Evolutionary conservation across 2,329 filamentous ascomycete species (phyloP), one percentile per base, ranked within the genome.

Genomic region (Escovopsis sp.): DNA sequence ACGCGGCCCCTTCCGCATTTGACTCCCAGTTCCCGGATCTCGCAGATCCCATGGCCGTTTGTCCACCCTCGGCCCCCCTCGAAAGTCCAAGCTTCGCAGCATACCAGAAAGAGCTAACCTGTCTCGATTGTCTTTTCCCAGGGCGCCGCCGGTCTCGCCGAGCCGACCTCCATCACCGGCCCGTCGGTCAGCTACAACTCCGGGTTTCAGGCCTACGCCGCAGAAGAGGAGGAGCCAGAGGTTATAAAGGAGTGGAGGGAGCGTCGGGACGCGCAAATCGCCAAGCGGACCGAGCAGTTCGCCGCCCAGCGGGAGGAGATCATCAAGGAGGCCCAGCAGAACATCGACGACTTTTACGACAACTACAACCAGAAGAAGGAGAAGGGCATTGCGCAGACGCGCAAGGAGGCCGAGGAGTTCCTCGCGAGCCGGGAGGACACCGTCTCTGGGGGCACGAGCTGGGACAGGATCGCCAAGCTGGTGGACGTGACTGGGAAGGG

Each of bases 281-380:
- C 81, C 53, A 87, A 88, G 63, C 85, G 89, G 55, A 81, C 85
- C 50, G 80, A 94, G 62, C 77, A 89, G 51, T 89, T 89, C 43
- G 77, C 79, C 36, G 72, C 77, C 50, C 85, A 88, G 66, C 91
- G 91, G 60, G 75, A 77, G 48, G 80, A 89, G 60, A 95, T 87
- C 2, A 68, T 95, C 58, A 79, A 85, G 60, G 86, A 91, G 53
- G 91, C 91, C 10, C 86, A 87, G 58, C 76, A 88, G 60, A 91
- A 93, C 62, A 94, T 98, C 50, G 91, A 98, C 61, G 91, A 95
- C 61, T 98, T 96, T 67, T 98, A 98, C 71, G 88, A 95, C 59
- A 95, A 94, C 66, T 98, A 98, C 72, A 96, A 96, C 70, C 80
- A 82, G 63, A 94, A 95, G 69, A 89, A 91, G 62, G 91, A 98